Conservation (phyloP, 2,329 filamentous ascomycete species). For the Xylaria arbuscula region DNA sequence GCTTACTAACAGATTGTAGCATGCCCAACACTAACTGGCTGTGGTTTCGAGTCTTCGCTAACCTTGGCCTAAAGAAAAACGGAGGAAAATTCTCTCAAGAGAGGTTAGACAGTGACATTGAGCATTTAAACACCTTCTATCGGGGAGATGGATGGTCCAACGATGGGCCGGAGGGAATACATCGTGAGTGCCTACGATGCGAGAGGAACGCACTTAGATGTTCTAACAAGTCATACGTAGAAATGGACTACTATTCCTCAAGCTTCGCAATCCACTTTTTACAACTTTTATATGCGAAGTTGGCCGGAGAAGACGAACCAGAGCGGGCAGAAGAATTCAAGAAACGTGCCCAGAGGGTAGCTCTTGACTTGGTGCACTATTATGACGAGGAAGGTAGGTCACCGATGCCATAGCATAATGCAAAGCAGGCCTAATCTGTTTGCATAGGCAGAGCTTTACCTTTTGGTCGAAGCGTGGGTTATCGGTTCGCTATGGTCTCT, state of each 20-base stretch:
- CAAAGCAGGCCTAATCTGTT: constrained; percentile 14
- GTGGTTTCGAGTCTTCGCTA: constrained; percentile 88
- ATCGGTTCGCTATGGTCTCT: constrained; percentile 86
- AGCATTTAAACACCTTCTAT: constrained; percentile 83
- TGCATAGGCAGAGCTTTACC: constrained; percentile 71
- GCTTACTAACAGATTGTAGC: constrained; percentile 55
- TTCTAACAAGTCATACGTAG: constrained; percentile 47
- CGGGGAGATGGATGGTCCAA: constrained; percentile 86
- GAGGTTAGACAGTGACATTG: constrained; percentile 78
- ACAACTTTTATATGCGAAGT: constrained; percentile 79
- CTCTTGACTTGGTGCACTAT: constrained; percentile 79
- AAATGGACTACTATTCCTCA: constrained; percentile 88
- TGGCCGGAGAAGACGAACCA: constrained; percentile 74
- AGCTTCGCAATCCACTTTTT: constrained; percentile 85
- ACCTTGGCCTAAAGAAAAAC: constrained; percentile 80
- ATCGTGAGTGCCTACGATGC: constrained; percentile 59
- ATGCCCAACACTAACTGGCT: constrained; percentile 78
- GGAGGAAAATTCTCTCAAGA: constrained; percentile 76
- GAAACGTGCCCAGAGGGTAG: constrained; percentile 72
- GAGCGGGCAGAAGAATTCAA: constrained; percentile 75
- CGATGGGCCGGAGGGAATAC: constrained; percentile 80
- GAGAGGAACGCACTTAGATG: neutral
- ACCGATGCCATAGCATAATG: constrained; percentile 4
- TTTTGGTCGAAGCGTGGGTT: constrained; percentile 81
- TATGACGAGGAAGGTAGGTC: constrained; percentile 71